Conservation (phyloP, 768 basidiomycete genomes). For the Coprinellus micaceus region DNA sequence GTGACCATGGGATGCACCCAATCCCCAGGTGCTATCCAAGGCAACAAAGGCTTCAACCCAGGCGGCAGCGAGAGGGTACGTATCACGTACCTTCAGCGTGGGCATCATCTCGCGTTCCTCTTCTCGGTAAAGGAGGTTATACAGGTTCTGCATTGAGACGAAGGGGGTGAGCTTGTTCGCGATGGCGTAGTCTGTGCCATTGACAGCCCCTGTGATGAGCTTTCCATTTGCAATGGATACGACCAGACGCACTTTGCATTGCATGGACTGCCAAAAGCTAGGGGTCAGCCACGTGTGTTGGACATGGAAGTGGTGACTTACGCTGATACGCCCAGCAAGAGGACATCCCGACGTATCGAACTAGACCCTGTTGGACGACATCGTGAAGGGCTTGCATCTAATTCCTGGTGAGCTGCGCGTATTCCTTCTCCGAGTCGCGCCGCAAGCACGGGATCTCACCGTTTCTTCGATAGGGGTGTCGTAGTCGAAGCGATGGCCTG, state of each 20-base stretch:
- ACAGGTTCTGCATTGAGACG: slow-evolving; percentile 67
- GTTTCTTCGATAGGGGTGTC: slow-evolving; percentile 59
- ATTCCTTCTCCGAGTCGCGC: no score
- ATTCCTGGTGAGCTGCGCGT: no score
- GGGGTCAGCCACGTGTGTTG: no score
- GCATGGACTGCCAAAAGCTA: slow-evolving; percentile 39
- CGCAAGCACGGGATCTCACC: slow-evolving; percentile 17
- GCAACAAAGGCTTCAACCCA: no score
- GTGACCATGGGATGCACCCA: slow-evolving; percentile 58
- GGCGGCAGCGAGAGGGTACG: no score
- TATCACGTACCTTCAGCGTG: slow-evolving; percentile 39
- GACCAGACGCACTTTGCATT: slow-evolving; percentile 62
- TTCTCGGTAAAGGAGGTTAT: slow-evolving; percentile 57
- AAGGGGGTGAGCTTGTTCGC: slow-evolving; percentile 54
- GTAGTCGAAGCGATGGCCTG: slow-evolving; percentile 53
- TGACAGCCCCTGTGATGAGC: no score
- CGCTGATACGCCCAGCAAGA: slow-evolving; percentile 56
- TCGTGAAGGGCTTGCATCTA: slow-evolving; percentile 74
- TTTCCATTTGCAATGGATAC: no score
- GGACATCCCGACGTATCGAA: slow-evolving; percentile 57
- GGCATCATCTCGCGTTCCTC: slow-evolving; percentile 65
- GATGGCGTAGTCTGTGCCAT: slow-evolving; percentile 58
- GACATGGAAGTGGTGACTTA: slow-evolving; percentile 20
- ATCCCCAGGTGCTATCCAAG: slow-evolving; percentile 46
- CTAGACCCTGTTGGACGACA: slow-evolving; percentile 59